Evolutionary conservation across 768 basidiomycete species (phyloP).

Genomic region (Russula brevipes): DNA sequence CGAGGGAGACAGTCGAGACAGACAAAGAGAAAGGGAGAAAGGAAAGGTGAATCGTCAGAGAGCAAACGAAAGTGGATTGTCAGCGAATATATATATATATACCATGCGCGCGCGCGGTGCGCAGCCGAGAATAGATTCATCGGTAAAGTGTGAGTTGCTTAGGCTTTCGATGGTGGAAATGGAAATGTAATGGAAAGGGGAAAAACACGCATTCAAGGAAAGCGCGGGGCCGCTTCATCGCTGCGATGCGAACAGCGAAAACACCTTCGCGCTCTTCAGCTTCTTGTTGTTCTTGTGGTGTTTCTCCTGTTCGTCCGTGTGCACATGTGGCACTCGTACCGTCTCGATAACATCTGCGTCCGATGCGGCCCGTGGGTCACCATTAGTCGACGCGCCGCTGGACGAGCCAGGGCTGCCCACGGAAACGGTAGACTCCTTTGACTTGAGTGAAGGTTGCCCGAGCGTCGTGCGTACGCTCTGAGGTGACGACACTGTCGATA

Average conservation of each 20-base stretch:
- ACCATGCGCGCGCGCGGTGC: conserved; percentile 17
- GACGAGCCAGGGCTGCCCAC: conserved; percentile 67
- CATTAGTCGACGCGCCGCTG: conserved; percentile 63
- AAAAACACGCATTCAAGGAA: background rate
- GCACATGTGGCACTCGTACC: conserved; percentile 2
- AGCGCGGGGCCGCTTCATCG: conserved; percentile 29
- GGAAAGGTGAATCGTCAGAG: background rate
- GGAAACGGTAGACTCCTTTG: conserved; percentile 73
- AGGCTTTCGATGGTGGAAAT: background rate
- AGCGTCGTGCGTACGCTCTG: conserved; percentile 43
- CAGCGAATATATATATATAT: conserved; percentile 22
- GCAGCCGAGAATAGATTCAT: conserved; percentile 15
- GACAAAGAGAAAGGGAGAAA: no score
- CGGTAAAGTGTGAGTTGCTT: background rate
- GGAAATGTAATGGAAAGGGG: background rate
- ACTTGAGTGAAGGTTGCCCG: conserved; percentile 66
- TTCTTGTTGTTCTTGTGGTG: conserved; percentile 55
- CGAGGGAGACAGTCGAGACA: background rate
- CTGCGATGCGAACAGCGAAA: conserved; percentile 75
- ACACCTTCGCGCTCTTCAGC: conserved; percentile 83
- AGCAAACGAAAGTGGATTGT: conserved; percentile 17
- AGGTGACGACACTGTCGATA: conserved; percentile 48
- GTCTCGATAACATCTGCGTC: conserved; percentile 23
- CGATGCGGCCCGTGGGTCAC: conserved; percentile 33
- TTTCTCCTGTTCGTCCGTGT: conserved; percentile 43